Conservation (phyloP, 371 early-diverging fungal species). For the Saksenaea vasiformis region DNA sequence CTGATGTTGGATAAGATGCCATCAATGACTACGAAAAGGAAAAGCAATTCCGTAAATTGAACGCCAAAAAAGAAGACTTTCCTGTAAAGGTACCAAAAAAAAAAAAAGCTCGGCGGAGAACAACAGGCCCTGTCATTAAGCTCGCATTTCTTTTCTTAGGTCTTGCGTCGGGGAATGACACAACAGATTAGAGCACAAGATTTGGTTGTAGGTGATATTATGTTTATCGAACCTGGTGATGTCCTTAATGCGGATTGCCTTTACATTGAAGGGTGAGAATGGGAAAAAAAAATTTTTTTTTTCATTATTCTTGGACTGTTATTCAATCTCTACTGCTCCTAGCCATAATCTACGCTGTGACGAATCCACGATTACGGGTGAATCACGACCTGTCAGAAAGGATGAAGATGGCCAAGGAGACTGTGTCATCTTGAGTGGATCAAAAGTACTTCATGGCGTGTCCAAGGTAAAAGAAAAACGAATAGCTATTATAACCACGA, state of each 20-base stretch:
- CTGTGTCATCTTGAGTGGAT: conserved; percentile 69
- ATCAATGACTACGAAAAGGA: conserved; percentile 85
- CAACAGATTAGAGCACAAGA: conserved; percentile 75
- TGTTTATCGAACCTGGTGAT: conserved; percentile 89
- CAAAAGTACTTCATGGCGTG: conserved; percentile 73
- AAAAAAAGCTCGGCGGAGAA: conserved; percentile 1
- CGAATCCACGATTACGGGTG: conserved; percentile 87
- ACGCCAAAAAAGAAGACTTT: conserved; percentile 76
- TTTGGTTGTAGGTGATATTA: conserved; percentile 83
- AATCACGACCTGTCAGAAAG: conserved; percentile 70
- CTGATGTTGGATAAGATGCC: conserved; percentile 44
- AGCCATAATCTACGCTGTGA: conserved; percentile 81
- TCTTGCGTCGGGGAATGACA: conserved; percentile 70
- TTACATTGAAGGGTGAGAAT: conserved; percentile 67
- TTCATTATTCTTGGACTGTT: neutral
- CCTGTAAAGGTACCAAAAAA: conserved; percentile 53
- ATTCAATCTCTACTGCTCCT: conserved; percentile 51
- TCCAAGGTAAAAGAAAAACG: conserved; percentile 29
- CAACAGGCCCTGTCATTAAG: neutral
- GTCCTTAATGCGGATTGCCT: conserved; percentile 85
- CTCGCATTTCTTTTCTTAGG: conserved; percentile 9
- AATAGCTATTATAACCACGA: neutral
- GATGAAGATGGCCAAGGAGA: conserved; percentile 12
- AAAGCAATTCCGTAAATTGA: conserved; percentile 73
- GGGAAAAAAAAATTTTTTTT: conserved; percentile 23